phyloP scores from a whole-genome alignment of 208 protist genomes.

The Acanthamoeba castellanii region DNA sequence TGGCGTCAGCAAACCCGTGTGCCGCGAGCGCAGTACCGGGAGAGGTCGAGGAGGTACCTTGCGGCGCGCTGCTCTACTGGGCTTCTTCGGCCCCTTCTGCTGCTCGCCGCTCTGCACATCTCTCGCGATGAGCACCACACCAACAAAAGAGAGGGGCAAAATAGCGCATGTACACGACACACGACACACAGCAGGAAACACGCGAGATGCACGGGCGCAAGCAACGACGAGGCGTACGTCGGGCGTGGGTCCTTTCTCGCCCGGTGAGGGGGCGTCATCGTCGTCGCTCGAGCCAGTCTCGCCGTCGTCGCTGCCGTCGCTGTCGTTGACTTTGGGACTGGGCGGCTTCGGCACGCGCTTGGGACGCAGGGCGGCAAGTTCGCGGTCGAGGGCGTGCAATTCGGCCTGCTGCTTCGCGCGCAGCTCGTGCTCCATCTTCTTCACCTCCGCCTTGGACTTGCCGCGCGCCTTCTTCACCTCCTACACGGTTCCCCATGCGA shows the following conservation, averaged over 20 bases:
- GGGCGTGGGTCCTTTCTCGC: too few relatives aligned
- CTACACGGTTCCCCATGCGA: too few relatives aligned
- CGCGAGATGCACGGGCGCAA: too few relatives aligned
- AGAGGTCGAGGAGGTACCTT: not conserved
- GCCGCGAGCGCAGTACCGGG: not conserved
- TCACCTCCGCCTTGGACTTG: not conserved
- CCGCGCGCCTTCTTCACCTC: slow-evolving; percentile 1
- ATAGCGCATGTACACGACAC: too few relatives aligned
- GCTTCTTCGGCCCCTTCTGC: not conserved
- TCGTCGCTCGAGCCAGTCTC: not conserved
- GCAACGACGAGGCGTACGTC: too few relatives aligned
- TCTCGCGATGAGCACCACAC: too few relatives aligned
- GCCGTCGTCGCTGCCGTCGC: not conserved
- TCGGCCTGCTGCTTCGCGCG: not conserved
- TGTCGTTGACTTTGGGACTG: not conserved
- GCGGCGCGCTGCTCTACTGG: not conserved
- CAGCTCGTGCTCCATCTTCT: slow-evolving; percentile 33
- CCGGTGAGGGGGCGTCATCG: too few relatives aligned
- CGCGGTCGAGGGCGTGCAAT: slow-evolving; percentile 10
- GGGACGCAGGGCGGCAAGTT: not conserved
- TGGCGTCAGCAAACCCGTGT: too few relatives aligned
- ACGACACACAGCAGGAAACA: too few relatives aligned
- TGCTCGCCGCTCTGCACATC: not conserved
- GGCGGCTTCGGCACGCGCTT: not conserved
- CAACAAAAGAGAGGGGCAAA: too few relatives aligned